Evolutionary conservation across 495 filamentous ascomycete genomes (phyloP).

Genomic region (Gamarada debralockiae): DNA sequence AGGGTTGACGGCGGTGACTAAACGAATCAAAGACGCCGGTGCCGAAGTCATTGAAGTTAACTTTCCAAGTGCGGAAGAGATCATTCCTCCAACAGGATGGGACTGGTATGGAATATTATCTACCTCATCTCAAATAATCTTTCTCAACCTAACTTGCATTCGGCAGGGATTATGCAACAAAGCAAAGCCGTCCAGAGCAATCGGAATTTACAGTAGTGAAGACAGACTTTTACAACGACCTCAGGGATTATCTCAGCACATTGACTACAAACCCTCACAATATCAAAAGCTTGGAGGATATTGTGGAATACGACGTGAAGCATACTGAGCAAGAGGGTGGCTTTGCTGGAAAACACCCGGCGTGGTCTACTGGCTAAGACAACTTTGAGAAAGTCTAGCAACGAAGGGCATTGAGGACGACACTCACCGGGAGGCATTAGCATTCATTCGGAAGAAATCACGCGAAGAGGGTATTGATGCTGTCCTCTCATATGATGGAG

Average conservation of each 20-base stretch:
- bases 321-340: constrained; percentile 67
- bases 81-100: no score
- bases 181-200: no score
- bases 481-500: constrained; percentile 45
- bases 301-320: constrained; percentile 63
- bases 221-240: constrained; percentile 75
- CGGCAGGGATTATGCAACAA: no score
- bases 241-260: constrained; percentile 59
- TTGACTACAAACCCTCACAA: constrained; percentile 50
- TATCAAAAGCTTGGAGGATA: constrained; percentile 60
- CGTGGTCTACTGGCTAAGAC: constrained; percentile 61
- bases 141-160: no score
- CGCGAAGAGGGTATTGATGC: constrained; percentile 65
- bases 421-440: constrained; percentile 55
- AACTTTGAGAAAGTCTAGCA: constrained; percentile 10
- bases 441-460: constrained; percentile 50
- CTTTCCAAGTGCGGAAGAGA: no score
- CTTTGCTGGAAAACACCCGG: constrained; percentile 54
- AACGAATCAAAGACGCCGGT: no score
- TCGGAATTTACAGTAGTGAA: constrained; percentile 70
- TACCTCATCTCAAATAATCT: no score
- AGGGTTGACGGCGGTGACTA: no score
- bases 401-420: constrained; percentile 1
- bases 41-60: no score
- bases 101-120: no score